Evolutionary conservation across 805 yeast species (phyloP).

Genomic region (Myxozyma vanderwaltii): DNA sequence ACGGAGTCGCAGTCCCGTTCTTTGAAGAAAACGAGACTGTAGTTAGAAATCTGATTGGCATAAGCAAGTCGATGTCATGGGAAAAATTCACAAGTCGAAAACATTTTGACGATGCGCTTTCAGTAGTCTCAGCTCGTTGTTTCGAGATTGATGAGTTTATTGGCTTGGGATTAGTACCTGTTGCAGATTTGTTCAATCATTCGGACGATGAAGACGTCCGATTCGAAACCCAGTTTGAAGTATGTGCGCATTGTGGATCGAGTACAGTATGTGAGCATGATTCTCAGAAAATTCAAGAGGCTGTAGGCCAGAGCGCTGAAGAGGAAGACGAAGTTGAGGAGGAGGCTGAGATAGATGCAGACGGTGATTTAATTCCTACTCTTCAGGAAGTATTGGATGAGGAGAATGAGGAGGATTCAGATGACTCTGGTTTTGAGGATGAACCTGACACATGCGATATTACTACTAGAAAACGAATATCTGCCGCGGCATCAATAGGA

Average conservation of each 20-base stretch:
- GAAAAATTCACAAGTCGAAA: constrained; percentile 11
- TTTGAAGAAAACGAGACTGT: constrained; percentile 22
- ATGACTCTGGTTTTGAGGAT: constrained; percentile 1
- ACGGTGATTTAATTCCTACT: constrained; percentile 23
- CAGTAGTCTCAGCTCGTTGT: constrained; percentile 71
- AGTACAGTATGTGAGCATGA: constrained; percentile 33
- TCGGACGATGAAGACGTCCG: constrained; percentile 59
- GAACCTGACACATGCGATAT: constrained; percentile 66
- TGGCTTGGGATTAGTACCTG: constrained; percentile 79
- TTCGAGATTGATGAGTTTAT: constrained; percentile 78
- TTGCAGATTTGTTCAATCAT: constrained; percentile 89
- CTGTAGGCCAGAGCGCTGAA: constrained; percentile 34
- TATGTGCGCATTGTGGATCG: constrained; percentile 50
- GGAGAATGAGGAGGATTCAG: background rate
- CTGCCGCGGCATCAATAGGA: constrained; percentile 19
- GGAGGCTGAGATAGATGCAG: constrained; percentile 35
- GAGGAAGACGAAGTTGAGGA: constrained; percentile 35
- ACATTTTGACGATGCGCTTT: constrained; percentile 54
- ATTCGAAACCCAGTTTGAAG: constrained; percentile 60
- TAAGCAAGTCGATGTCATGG: background rate
- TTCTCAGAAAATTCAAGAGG: constrained; percentile 41
- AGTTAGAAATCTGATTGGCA: constrained; percentile 5
- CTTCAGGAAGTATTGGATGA: background rate
- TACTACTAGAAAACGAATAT: constrained; percentile 50
- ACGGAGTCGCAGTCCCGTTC: constrained; percentile 43